A percentile compares a stretch with the other conserved stretches of the same genome.
Conservation (phyloP, 164 flowering plant species). For the Tetrastigma voinierianum region DNA sequence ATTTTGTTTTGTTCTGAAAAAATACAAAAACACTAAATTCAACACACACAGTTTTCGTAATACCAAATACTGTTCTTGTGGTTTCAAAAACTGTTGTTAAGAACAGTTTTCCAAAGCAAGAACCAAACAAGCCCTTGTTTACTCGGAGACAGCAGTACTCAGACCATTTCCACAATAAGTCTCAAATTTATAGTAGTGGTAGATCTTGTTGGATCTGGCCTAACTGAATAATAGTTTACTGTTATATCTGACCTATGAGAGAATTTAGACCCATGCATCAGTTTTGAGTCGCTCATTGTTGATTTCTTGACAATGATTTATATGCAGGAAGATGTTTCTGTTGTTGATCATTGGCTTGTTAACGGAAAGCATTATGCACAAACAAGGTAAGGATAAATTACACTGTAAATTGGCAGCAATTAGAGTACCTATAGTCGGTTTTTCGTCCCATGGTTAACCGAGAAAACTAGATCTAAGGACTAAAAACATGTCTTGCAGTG, state of each 20-base stretch:
- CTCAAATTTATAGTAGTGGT: neutral
- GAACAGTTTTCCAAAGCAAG: too few species aligned
- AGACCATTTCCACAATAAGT: neutral
- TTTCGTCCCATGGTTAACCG: too few species aligned
- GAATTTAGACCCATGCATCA: neutral
- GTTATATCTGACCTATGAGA: neutral
- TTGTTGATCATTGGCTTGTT: constrained; percentile 88
- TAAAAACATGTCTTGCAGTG: constrained; percentile 41
- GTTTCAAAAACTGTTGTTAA: too few species aligned
- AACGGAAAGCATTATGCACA: constrained; percentile 85
- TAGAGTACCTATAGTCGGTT: neutral
- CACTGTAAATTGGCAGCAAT: neutral
- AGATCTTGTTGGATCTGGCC: neutral
- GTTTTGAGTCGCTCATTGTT: neutral
- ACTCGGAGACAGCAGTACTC: neutral
- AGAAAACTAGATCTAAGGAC: neutral
- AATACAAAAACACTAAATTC: too few species aligned
- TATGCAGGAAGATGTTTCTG: constrained; percentile 82
- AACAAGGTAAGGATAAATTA: constrained; percentile 55
- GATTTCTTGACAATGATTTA: constrained; percentile 7
- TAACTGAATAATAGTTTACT: neutral
- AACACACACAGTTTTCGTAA: too few species aligned
- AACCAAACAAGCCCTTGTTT: too few species aligned
- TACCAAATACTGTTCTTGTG: too few species aligned
- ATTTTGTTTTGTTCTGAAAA: too few species aligned